Evolutionary conservation across 1,284 basidiomycete species (phyloP), one percentile per base, ranked within the genome.

Genomic region (Trichosporon coremiiforme): DNA sequence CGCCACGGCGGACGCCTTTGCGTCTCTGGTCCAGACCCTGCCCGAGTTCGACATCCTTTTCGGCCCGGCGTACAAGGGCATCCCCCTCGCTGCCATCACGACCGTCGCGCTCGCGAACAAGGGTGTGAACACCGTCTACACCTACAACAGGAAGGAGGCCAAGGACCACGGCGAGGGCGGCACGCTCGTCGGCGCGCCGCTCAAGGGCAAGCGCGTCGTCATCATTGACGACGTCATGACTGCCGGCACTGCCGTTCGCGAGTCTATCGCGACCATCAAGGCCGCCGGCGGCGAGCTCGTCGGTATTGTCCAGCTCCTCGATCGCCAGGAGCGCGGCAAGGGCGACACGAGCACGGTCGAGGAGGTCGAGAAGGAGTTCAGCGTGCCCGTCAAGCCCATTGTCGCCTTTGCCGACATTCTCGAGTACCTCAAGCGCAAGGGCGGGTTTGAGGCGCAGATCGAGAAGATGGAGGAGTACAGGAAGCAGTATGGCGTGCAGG

Each of bases 131-230:
- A 35, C 31, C 8, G 69, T 53, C 35, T 87, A 90, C 72, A 91
- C 91, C 41, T 98, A 95, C 80, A 95, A 98, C 82, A 88, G 96
- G 55, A 99, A 99, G 84, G 97, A 99, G 83, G 90, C 87, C 62
- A 99, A 99, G 84, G 91, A 92, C 72, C 95, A 99, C 79, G 96
- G 96, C 7, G 96, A 99, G 83, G 96, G 97, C n/a, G 97, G 96
- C 0, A 87, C 87, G 57, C 89, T 98, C 77, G 94, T 99, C 71
- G 97, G 96, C 25, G 90, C 91, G 0, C 86, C 91, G 1, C 87
- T 98, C 25, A 86, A 87, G 67, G 93, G 92, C 22, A 90, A 91
- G 80, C 92, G 98, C 1, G 88, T 98, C 64, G 88, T 98, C 67
- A 86, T 98, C 50, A 86, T 98, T 53, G 96, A 99, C 86, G 96